phyloP scores from a whole-genome alignment of 2,329 filamentous ascomycete species.

The Clonostachys byssicola region DNA sequence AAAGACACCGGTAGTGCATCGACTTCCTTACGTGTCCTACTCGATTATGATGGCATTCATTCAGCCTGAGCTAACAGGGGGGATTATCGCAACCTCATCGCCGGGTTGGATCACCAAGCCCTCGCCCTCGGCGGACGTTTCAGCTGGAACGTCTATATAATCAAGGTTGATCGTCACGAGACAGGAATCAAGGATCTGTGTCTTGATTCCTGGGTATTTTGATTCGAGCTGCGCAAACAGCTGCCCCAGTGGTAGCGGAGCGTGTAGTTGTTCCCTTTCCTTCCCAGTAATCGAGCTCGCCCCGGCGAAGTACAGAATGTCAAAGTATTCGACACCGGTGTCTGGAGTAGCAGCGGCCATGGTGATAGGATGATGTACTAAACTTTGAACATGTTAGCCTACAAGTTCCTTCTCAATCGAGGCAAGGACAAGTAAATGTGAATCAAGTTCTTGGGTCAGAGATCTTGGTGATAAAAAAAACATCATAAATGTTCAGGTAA shows the following conservation, averaged over 20 bases:
- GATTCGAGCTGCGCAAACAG: slow-evolving; percentile 67
- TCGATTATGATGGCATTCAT: neutral
- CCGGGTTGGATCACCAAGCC: slow-evolving; percentile 58
- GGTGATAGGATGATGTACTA: neutral
- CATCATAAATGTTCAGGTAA: slow-evolving; percentile 57
- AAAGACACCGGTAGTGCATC: too few relatives aligned
- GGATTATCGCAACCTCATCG: slow-evolving; percentile 84
- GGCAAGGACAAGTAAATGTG: neutral
- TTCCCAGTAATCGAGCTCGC: slow-evolving; percentile 69
- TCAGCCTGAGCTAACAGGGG: slow-evolving; percentile 82
- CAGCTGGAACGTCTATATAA: slow-evolving; percentile 67
- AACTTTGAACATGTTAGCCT: neutral
- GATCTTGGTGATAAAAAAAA: slow-evolving; percentile 67
- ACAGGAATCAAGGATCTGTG: slow-evolving; percentile 66
- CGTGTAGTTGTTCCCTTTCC: slow-evolving; percentile 59
- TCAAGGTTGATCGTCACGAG: slow-evolving; percentile 77
- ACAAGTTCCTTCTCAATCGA: slow-evolving; percentile 1
- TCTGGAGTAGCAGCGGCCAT: slow-evolving; percentile 26
- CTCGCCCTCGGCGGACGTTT: slow-evolving; percentile 27
- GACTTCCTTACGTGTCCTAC: too few relatives aligned
- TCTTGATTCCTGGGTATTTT: slow-evolving; percentile 64
- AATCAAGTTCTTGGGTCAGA: slow-evolving; percentile 45
- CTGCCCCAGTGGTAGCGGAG: slow-evolving; percentile 57
- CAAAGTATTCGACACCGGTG: slow-evolving; percentile 64
- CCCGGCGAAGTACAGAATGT: slow-evolving; percentile 76